Conservation (phyloP, 305 asterid genomes). For the Fraxinus ornus region DNA sequence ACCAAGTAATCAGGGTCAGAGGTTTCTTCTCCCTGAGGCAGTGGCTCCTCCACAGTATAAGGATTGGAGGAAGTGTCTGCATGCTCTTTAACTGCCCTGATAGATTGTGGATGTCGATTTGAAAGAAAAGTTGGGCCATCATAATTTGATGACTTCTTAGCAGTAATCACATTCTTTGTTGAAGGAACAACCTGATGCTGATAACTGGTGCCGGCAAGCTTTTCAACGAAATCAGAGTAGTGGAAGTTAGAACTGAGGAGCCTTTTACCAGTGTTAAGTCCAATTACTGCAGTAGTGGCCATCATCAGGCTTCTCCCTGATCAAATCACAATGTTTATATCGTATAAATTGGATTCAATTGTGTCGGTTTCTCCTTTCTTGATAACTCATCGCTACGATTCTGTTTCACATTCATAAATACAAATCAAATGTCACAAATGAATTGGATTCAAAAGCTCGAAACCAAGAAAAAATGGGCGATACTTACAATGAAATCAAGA, state of each 20-base stretch:
- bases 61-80: constrained; percentile 35
- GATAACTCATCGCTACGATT: not conserved
- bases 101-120: constrained; percentile 36
- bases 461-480: not conserved
- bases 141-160: constrained; percentile 47
- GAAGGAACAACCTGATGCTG: constrained; percentile 36
- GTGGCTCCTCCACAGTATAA: constrained; percentile 38
- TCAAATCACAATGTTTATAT: constrained; percentile 1
- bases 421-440: not conserved
- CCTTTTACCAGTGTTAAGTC: constrained; percentile 75
- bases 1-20: constrained; percentile 40
- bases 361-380: not conserved
- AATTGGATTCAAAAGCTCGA: not conserved
- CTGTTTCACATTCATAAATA: constrained; percentile 1
- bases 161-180: constrained; percentile 37
- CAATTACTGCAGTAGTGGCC: constrained; percentile 80
- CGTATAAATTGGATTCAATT: not conserved
- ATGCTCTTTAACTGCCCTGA: constrained; percentile 54
- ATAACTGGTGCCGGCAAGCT: constrained; percentile 39
- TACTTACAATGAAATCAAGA: not conserved
- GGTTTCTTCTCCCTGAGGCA: constrained; percentile 32
- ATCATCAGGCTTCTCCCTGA: constrained; percentile 35
- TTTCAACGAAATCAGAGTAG: constrained; percentile 63
- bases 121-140: constrained; percentile 28
- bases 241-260: constrained; percentile 52